Percentiles rank a stretch among this genome's conserved stretches.
phyloP scores from a whole-genome alignment of 140 eudicot genomes.

The Erigeron philadelphicus region DNA sequence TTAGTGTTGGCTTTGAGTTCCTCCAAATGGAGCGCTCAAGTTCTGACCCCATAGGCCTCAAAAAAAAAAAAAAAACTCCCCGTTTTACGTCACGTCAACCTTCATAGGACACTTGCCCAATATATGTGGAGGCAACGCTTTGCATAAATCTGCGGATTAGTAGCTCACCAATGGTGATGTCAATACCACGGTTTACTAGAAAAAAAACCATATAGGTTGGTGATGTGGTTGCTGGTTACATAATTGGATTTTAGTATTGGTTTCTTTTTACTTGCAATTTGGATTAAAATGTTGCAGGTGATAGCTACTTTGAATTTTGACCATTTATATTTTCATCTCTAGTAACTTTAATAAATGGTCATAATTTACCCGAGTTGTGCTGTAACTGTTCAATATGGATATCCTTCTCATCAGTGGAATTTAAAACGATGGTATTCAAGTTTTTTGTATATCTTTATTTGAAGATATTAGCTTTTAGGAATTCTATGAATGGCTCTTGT shows the following conservation, averaged over 20 bases:
- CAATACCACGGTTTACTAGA: no score
- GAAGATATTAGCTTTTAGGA: background rate
- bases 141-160: no score
- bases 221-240: background rate
- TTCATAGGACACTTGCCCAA: no score
- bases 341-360: background rate
- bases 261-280: background rate
- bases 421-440: background rate
- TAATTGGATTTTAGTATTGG: background rate
- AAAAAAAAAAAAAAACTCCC: no score
- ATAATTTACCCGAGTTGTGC: background rate
- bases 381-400: background rate
- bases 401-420: background rate
- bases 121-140: no score
- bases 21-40: no score
- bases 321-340: background rate
- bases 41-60: no score
- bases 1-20: no score
- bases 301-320: background rate
- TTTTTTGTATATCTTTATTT: background rate
- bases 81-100: no score
- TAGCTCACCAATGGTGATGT: no score
- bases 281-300: background rate
- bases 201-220: no score
- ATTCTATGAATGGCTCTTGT: background rate